These are phyloP conservation scores for Sarocladium oryzae DNA, from an alignment of 2,329 filamentous ascomycete species.

Conservation along the genomic window DNA sequence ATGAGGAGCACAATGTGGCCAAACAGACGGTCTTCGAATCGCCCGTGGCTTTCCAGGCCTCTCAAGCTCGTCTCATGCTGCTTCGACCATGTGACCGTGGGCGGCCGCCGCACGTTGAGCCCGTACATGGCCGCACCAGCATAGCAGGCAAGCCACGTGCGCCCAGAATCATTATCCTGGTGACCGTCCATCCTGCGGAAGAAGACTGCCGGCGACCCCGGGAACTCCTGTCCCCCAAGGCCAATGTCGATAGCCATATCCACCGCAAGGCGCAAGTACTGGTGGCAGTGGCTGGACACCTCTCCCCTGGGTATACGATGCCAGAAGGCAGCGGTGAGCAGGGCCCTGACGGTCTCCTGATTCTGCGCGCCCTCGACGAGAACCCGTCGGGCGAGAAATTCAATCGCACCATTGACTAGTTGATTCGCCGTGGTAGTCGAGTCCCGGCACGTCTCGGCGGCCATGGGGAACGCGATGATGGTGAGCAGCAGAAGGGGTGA, in stretches of 20 bases:
- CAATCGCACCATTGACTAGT: neutral
- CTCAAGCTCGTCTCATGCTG: neutral
- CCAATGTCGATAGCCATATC: conserved; percentile 7
- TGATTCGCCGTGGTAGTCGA: neutral
- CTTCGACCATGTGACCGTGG: neutral
- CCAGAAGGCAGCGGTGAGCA: neutral
- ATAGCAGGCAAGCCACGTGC: conserved; percentile 2
- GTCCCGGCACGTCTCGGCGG: neutral
- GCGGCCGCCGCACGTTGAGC: neutral
- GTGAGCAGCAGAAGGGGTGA: conserved; percentile 1
- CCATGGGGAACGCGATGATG: neutral
- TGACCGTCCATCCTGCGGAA: conserved; percentile 4
- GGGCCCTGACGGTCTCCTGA: neutral
- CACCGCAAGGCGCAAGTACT: conserved; percentile 1
- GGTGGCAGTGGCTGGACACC: neutral
- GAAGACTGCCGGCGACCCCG: neutral
- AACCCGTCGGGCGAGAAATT: neutral
- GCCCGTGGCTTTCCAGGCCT: neutral
- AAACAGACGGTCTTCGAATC: conserved; percentile 1
- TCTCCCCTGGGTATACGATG: conserved; percentile 4
- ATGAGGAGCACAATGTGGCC: neutral
- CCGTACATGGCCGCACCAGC: neutral
- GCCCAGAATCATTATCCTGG: neutral
- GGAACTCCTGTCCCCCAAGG: neutral
- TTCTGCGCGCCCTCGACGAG: neutral